Evolutionary conservation across 768 basidiomycete genomes (phyloP).

Genomic region (Hirschioporus abietinus): DNA sequence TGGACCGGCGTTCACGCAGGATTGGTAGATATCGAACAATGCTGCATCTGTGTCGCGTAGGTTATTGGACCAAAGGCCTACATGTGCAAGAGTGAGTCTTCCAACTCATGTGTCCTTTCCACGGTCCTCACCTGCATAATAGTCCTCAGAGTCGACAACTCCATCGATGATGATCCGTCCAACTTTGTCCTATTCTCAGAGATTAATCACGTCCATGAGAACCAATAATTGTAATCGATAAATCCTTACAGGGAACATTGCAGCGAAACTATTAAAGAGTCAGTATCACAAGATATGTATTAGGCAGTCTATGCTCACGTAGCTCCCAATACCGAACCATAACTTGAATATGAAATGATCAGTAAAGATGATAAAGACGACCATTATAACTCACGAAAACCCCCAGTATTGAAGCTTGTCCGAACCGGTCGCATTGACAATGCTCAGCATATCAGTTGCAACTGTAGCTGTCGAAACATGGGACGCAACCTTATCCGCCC

Average conservation of each 20-base stretch:
- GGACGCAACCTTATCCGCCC: too few relatives aligned
- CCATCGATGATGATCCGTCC: slow-evolving; percentile 30
- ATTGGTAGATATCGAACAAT: slow-evolving; percentile 5
- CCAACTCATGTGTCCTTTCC: not conserved
- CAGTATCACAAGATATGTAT: not conserved
- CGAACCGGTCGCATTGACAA: too few relatives aligned
- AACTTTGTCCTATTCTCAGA: slow-evolving; percentile 16
- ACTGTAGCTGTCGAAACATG: too few relatives aligned
- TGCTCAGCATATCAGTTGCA: too few relatives aligned
- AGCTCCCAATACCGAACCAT: not conserved
- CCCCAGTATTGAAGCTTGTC: not conserved
- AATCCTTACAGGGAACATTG: not conserved
- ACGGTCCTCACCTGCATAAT: slow-evolving; percentile 15
- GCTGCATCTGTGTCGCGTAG: slow-evolving; percentile 9
- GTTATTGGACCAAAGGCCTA: slow-evolving; percentile 13
- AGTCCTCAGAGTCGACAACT: slow-evolving; percentile 17
- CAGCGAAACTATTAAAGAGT: not conserved
- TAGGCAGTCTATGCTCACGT: not conserved
- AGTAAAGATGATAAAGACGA: not conserved
- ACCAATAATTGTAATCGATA: not conserved
- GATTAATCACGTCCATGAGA: not conserved
- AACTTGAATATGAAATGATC: not conserved
- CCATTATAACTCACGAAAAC: not conserved
- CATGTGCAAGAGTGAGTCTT: not conserved
- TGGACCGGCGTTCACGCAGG: slow-evolving; percentile 11